These are phyloP conservation scores for Boletus fagicola DNA, from an alignment of 768 basidiomycete genomes.

Conservation along the genomic window DNA sequence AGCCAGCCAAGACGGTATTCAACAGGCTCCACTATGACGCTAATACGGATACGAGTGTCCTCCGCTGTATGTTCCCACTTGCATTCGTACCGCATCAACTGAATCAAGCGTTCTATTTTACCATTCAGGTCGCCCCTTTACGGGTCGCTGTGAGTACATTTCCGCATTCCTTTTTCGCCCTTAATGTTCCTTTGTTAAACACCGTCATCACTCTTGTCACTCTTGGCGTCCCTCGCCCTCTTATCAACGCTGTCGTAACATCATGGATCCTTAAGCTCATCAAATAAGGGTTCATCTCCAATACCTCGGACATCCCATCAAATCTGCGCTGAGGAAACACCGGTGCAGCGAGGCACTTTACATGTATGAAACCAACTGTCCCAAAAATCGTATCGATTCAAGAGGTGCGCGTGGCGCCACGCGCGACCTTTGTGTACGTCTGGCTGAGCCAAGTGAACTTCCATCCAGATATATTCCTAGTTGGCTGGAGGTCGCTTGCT, in stretches of 20 bases:
- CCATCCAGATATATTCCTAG: no score
- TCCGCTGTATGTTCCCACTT: conserved; percentile 59
- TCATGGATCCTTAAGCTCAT: conserved; percentile 59
- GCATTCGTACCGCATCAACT: not conserved
- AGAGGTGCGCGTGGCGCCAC: no score
- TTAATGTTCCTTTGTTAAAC: not conserved
- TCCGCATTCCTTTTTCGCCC: not conserved
- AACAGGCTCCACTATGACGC: conserved; percentile 77
- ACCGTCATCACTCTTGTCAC: not conserved
- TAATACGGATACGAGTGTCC: conserved; percentile 77
- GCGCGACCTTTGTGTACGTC: no score
- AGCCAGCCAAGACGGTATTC: conserved; percentile 91
- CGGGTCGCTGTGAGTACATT: conserved; percentile 78
- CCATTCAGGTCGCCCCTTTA: conserved; percentile 72
- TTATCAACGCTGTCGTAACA: conserved; percentile 7
- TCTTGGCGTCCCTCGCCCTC: not conserved
- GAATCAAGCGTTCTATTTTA: conserved; percentile 4
- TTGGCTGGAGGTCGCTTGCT: no score
- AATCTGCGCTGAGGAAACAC: no score
- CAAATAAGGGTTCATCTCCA: conserved; percentile 97
- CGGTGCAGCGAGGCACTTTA: no score
- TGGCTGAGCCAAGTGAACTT: no score
- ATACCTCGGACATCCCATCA: conserved; percentile 85
- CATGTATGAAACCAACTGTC: no score
- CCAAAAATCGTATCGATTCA: no score